Evolutionary conservation across 2,329 filamentous ascomycete species (phyloP), one percentile per base, ranked within the genome.

Genomic region (Fusarium tuaranense): DNA sequence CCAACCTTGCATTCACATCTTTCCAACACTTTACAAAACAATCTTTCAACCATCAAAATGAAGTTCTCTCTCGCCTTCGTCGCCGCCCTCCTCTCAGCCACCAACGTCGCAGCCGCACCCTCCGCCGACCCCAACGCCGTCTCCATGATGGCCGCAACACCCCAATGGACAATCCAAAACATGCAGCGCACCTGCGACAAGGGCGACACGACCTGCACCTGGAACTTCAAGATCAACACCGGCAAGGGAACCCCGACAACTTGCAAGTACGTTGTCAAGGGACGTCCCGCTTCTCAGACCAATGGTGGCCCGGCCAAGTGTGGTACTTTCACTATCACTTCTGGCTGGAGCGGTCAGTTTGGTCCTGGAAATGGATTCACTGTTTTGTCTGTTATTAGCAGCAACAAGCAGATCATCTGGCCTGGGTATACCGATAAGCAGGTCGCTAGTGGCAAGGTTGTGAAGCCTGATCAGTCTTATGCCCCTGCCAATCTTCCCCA

Each of bases 281-380:
- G 39, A 53, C 72, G 55, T 70, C 76, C 59, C 4, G 84, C 83
- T 62, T 82, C 83, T 64, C 78, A 82, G 67, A 81, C 36, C 60
- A 71, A 80, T 78, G 84, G 84, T 55, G 84, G 83, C 61, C 82
- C 84, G 32, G 76, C 74, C 63, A 81, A 75, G 63, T 90, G 87
- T 81, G 88, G 87, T 38, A 74, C 73, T 53, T 90, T 83, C 83
- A 86, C 83, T 58, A 78, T 90, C 73, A 87, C 86, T 39, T 86
- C 85, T 8, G 86, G 87, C 81, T 90, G 88, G 88, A 88, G 85
- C 76, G 88, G 84, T 75, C 86, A 89, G 75, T 90, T 90, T 71
- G 88, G 88, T 53, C 66, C 81, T 8, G 86, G 79, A 69, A 83
- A 87, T 18, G 88, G 87, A 72, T 90, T 89, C 83, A 89, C 88